A percentile compares a stretch with the other conserved stretches of the same genome.
These are phyloP conservation scores for Aspergillus sp. DNA, from an alignment of 2,329 filamentous ascomycete species.

Conservation along the genomic window DNA sequence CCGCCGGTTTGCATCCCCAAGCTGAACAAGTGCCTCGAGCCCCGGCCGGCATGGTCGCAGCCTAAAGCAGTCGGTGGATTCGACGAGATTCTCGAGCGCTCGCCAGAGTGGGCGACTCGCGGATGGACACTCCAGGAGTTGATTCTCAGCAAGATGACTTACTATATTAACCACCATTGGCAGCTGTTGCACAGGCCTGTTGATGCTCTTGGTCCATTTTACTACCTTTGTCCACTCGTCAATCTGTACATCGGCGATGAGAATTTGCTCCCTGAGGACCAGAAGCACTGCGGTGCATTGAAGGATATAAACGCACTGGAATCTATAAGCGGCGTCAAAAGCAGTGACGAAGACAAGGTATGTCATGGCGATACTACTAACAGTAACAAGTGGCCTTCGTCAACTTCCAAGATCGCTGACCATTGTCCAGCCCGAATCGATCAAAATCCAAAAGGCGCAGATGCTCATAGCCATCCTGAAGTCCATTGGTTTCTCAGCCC, in stretches of 20 bases:
- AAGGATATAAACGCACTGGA: background rate
- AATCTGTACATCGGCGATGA: background rate
- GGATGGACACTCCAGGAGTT: conserved; percentile 17
- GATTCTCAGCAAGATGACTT: conserved; percentile 25
- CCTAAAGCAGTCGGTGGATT: background rate
- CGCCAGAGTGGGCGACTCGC: conserved; percentile 12
- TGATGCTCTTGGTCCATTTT: conserved; percentile 22
- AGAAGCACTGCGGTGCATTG: background rate
- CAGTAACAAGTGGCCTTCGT: no score
- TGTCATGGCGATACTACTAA: no score
- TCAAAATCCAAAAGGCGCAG: background rate
- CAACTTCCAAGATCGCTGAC: no score
- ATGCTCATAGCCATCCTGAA: background rate
- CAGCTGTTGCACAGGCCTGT: conserved; percentile 16
- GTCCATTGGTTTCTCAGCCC: background rate
- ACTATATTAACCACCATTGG: conserved; percentile 26
- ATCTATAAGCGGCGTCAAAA: background rate
- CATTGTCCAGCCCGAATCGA: background rate
- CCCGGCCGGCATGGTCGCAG: background rate
- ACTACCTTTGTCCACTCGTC: conserved; percentile 22
- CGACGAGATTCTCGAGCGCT: background rate
- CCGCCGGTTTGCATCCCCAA: background rate
- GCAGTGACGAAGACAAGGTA: background rate
- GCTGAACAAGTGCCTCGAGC: background rate
- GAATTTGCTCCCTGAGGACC: background rate